These are phyloP conservation scores for Schizonepeta tenuifolia DNA, from an alignment of 257 asterid species.

Conservation along the genomic window DNA sequence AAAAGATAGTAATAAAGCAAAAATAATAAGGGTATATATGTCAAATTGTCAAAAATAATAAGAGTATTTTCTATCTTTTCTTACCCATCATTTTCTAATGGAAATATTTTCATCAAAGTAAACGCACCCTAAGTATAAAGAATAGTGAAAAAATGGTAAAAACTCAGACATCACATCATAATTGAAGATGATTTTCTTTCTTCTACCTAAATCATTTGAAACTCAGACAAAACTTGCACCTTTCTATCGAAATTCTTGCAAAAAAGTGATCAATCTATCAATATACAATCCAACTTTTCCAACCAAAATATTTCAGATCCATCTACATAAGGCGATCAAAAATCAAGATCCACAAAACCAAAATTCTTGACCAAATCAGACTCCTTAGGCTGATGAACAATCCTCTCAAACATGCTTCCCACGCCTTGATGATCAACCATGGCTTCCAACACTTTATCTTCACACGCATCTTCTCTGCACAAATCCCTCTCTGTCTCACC, in stretches of 20 bases:
- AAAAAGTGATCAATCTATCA: not conserved
- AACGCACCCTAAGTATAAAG: too few species aligned
- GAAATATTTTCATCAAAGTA: too few species aligned
- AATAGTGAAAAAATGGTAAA: too few species aligned
- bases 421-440: conserved; percentile 46
- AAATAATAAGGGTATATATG: too few species aligned
- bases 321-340: not conserved
- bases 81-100: too few species aligned
- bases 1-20: too few species aligned
- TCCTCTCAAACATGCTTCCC: conserved; percentile 44
- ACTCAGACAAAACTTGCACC: not conserved
- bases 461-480: conserved; percentile 21
- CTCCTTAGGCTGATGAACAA: conserved; percentile 59
- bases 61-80: too few species aligned
- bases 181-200: too few species aligned
- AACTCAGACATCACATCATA: too few species aligned
- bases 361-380: conserved; percentile 35
- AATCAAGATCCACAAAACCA: not conserved
- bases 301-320: not conserved
- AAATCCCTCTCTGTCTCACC: not conserved
- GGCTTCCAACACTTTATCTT: conserved; percentile 57
- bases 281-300: too few species aligned
- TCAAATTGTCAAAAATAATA: too few species aligned
- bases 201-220: too few species aligned
- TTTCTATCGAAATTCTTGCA: not conserved